Conservation (phyloP, 345 rosid genomes). For the Kernera saxatilis region DNA sequence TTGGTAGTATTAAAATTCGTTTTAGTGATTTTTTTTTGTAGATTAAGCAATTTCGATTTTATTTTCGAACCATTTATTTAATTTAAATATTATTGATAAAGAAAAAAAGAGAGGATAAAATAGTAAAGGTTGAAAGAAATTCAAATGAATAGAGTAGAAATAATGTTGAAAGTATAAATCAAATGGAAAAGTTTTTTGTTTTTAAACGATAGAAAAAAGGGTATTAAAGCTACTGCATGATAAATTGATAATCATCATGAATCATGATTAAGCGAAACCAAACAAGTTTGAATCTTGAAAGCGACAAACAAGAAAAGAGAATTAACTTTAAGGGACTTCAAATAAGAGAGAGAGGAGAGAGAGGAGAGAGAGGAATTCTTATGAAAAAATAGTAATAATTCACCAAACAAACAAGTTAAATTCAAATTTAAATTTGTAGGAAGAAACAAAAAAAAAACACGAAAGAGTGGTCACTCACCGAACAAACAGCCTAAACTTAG, state of each 20-base stretch:
- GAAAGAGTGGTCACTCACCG: constrained; percentile 20
- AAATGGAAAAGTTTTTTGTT: neutral
- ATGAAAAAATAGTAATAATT: neutral
- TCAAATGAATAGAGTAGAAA: neutral
- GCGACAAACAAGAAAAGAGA: neutral
- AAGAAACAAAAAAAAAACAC: neutral
- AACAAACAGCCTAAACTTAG: constrained; percentile 26
- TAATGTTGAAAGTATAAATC: neutral
- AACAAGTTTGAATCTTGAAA: neutral
- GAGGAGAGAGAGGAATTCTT: no score
- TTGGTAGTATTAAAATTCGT: no score
- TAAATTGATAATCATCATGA: constrained; percentile 10
- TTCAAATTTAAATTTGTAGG: neutral
- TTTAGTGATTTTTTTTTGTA: no score
- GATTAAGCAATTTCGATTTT: no score
- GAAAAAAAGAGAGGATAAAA: no score
- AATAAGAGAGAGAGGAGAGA: no score
- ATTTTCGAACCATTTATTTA: no score
- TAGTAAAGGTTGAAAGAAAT: no score
- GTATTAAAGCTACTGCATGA: neutral
- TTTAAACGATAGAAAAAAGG: neutral
- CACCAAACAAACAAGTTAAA: constrained; percentile 13
- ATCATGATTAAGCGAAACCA: neutral
- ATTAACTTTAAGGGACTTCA: neutral
- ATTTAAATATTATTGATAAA: no score